Percentiles rank a stretch among this genome's conserved stretches.
Conservation (phyloP, 2,329 filamentous ascomycete species). For the Penicillium corylophilum region DNA sequence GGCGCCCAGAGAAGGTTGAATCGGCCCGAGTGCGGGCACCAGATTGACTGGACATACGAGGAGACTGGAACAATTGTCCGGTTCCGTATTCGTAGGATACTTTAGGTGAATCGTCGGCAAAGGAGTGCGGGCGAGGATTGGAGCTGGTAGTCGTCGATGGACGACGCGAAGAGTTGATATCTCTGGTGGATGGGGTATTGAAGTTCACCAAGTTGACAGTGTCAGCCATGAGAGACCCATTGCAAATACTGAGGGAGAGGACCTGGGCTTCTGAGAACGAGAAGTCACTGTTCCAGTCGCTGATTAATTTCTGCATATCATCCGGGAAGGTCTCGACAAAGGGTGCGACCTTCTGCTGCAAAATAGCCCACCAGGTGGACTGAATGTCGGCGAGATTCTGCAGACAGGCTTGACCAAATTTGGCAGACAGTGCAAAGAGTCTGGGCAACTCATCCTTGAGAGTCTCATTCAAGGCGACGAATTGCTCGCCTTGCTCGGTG, state of each 20-base stretch:
- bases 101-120: conserved; percentile 62
- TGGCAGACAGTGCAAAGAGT: conserved; percentile 77
- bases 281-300: conserved; percentile 76
- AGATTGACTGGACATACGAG: conserved; percentile 43
- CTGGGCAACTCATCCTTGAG: conserved; percentile 88
- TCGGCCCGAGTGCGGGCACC: conserved; percentile 53
- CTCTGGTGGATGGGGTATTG: conserved; percentile 50
- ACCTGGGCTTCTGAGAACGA: conserved; percentile 71
- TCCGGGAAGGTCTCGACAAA: conserved; percentile 69
- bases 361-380: conserved; percentile 75
- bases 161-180: conserved; percentile 47
- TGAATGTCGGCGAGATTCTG: conserved; percentile 83
- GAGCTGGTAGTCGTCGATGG: conserved; percentile 51
- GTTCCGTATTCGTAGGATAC: conserved; percentile 66
- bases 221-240: conserved; percentile 64
- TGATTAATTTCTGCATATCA: conserved; percentile 70
- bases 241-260: conserved; percentile 71
- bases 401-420: conserved; percentile 78
- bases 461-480: conserved; percentile 86
- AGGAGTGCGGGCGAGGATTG: conserved; percentile 61
- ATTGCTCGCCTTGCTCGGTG: conserved; percentile 80
- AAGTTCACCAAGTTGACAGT: conserved; percentile 61
- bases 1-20: conserved; percentile 54
- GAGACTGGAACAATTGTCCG: conserved; percentile 65
- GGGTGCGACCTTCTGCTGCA: conserved; percentile 77